Conservation (phyloP, 2,329 filamentous ascomycete genomes). For the Cryphonectria nitschkei region DNA sequence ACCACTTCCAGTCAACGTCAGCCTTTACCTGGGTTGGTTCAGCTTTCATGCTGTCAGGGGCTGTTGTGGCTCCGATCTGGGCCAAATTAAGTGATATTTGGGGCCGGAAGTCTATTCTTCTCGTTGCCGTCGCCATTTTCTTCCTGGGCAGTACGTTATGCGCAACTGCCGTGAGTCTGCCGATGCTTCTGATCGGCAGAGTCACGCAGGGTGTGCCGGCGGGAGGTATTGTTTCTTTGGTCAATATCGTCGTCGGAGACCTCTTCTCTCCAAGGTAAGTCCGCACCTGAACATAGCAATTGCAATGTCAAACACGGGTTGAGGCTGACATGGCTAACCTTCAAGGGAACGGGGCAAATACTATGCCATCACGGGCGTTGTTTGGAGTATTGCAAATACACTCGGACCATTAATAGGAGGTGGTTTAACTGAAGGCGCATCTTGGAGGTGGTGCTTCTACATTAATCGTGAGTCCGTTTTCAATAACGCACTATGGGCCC, state of each 20-base stretch:
- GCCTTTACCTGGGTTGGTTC: constrained; percentile 70
- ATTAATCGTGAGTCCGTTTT: constrained; percentile 30
- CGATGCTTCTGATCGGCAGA: constrained; percentile 42
- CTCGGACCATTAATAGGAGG: constrained; percentile 34
- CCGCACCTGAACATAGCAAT: not conserved
- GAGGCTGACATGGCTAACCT: not conserved
- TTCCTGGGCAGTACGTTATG: constrained; percentile 43
- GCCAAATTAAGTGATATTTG: constrained; percentile 51
- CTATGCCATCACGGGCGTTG: constrained; percentile 44
- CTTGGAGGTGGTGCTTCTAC: constrained; percentile 36
- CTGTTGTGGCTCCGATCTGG: constrained; percentile 63
- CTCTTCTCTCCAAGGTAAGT: constrained; percentile 45
- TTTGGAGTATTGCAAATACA: constrained; percentile 49
- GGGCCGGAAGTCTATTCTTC: constrained; percentile 45
- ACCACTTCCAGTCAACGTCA: constrained; percentile 52
- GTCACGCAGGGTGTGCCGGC: constrained; percentile 41
- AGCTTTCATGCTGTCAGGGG: constrained; percentile 65
- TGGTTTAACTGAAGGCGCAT: constrained; percentile 31
- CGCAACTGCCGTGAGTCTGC: constrained; percentile 39
- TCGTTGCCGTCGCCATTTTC: constrained; percentile 41
- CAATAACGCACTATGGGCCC: not conserved
- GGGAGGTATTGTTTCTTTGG: constrained; percentile 42
- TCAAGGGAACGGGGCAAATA: constrained; percentile 31
- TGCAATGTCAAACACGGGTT: not conserved
- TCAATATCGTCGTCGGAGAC: constrained; percentile 43